phyloP scores from a whole-genome alignment of 768 basidiomycete genomes.

The Hortiboletus campestris region DNA sequence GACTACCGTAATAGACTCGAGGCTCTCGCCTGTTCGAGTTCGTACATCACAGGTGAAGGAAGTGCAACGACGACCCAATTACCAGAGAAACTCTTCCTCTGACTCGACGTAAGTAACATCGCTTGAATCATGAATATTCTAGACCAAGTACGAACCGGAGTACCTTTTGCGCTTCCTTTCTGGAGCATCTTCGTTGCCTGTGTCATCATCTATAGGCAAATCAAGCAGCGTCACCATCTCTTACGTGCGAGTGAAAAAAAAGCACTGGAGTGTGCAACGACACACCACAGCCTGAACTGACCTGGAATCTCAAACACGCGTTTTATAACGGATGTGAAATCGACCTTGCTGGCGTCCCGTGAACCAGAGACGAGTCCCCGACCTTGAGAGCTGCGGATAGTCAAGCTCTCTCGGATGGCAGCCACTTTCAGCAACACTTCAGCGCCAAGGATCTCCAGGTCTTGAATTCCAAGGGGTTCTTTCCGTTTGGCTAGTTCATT shows the following conservation, averaged over 20 bases:
- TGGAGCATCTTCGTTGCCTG: not conserved
- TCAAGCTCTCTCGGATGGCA: conserved; percentile 20
- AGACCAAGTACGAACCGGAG: too few species aligned
- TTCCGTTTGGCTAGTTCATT: conserved; percentile 16
- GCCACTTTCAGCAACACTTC: conserved; percentile 21
- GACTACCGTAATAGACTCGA: not conserved
- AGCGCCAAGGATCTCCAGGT: conserved; percentile 13
- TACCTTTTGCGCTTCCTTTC: too few species aligned
- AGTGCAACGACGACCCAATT: not conserved
- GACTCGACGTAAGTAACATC: conserved; percentile 1
- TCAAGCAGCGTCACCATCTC: not conserved
- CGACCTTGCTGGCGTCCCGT: conserved; percentile 1
- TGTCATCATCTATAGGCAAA: not conserved
- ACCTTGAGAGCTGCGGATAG: too few species aligned
- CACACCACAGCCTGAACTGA: not conserved
- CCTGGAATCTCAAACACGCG: conserved; percentile 7
- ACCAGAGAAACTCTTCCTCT: too few species aligned
- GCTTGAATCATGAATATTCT: not conserved
- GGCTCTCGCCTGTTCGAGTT: not conserved
- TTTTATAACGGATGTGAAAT: conserved; percentile 17
- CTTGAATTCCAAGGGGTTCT: conserved; percentile 14
- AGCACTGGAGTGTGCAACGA: not conserved
- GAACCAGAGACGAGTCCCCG: not conserved
- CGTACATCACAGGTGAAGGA: not conserved
- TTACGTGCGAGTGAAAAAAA: not conserved